Evolutionary conservation across 1,139 yeast species (phyloP), one percentile per base, ranked within the genome.

Genomic region (Lodderomyces theae): DNA sequence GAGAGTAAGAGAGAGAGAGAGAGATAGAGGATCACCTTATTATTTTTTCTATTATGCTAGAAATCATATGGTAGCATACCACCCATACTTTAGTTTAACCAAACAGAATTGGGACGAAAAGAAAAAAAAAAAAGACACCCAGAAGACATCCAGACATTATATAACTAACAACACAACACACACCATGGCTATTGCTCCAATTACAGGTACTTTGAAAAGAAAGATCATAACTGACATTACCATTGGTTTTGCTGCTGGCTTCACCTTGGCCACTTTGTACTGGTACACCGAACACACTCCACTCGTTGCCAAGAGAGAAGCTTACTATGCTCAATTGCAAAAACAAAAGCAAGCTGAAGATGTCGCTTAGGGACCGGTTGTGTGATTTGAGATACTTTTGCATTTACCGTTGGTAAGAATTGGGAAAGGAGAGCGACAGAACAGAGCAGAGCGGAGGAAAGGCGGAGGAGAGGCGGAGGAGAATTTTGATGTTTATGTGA

Each of bases 141-240:
- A 21, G 11, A 25, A 9, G 5, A 16, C 35, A 33, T 19, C 24
- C 28, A 23, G n/a, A 15, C 11, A 28, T n/a, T 15, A 13, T 9
- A 15, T 19, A 23, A 12, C 8, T 32, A 18, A n/a, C 16, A 21
- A 12, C 2, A 32, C 35, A 19, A 31, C 17, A 37, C 7, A 3
- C 12, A 21, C 24, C 25, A 84, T 86, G 87, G 86, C 95, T 60
- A 79, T 89, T 61, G 88, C 95, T 61, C 96, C 96, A 58, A 88
- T 90, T 60, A 79, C 83, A 45, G 97, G 97, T 54, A 72, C 86
- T 52, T 77, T 90, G 51, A 86, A 79, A 72, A 87, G 82, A 75
- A 84, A 82, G 69, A 81, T 87, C 66, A 76, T 85, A 62, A 77
- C 86, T 53, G 97, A 92, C 61, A 79, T 90, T 65, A 52, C 80